Base-by-base conservation (phyloP, 495 filamentous ascomycete species). In the Aspergillus homomorphus region DNA sequence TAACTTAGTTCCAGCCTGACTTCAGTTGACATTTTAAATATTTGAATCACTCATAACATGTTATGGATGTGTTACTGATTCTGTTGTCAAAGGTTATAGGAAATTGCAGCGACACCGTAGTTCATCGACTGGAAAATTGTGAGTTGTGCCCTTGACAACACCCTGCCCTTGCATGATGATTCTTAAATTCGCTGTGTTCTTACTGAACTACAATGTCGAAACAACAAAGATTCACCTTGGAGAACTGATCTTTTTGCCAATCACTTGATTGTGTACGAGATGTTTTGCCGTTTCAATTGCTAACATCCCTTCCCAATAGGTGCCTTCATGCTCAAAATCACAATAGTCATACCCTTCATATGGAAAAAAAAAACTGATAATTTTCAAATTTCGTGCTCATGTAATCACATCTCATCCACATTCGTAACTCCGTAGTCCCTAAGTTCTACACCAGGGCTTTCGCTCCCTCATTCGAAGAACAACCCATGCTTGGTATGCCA, bases 181-280 rank as follows among this genome's bases (percentile, higher is more conserved):
- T 69, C 81, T 79, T 82, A 79, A 80, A 77, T 85, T 88, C 82
- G 83, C 86, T 89, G 86, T 88, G 85, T 89, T 89, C 83, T 86
- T 88, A 79, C 87, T 80, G 81, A 90, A 82, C 75, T 70, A 76
- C 77, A 82, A 67, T 82, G 90, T 88, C 87, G 80, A 89, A 90
- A 82, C 83, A 74, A 81, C 71, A 66, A 72, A 74, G 77, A 83
- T 87, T 89, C 89, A 93, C 88, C 88, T 95, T 93, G 89, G 90
- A 93, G 90, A 95, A 88, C 90, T 95, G 90, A 95, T 65, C 64
- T 57, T 56, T 48, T 51, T 60, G 38, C n/a, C 24, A 23, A 0
- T 30, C 26, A 19, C 44, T 45, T 45, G 21, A 26, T 48, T 45
- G 33, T 49, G 20, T 16, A 67, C 56, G 0, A 42, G 24, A 49